Evolutionary conservation across 139 green algal genomes (phyloP).

Genomic region (Micromonas pusilla): DNA sequence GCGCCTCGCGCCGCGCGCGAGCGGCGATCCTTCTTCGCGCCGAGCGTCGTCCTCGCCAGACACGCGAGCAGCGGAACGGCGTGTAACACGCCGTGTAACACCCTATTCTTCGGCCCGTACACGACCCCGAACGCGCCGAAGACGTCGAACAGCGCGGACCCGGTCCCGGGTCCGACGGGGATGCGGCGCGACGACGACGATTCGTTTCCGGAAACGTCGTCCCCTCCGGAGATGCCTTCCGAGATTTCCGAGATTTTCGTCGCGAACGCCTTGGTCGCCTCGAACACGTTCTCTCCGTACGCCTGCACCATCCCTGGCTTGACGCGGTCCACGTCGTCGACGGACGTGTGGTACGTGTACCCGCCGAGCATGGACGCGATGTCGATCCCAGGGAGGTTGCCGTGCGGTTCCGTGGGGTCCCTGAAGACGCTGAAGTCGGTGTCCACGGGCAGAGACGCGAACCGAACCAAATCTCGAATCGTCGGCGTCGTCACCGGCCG

Average conservation of each 20-base stretch:
- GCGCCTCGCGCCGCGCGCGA: no score
- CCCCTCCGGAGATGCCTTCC: no score
- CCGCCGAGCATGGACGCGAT: constrained; percentile 2
- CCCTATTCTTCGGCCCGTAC: no score
- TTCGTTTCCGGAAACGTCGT: no score
- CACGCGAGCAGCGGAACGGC: background rate
- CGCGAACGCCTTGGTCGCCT: background rate
- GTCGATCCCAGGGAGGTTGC: constrained; percentile 14
- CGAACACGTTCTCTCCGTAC: background rate
- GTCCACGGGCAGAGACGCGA: background rate
- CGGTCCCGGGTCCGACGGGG: background rate
- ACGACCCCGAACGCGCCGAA: background rate
- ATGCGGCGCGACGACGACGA: no score
- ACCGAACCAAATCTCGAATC: constrained; percentile 11
- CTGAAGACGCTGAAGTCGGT: constrained; percentile 25
- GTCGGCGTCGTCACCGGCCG: background rate
- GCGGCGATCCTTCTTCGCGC: no score
- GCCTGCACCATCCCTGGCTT: background rate
- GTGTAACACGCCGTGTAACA: background rate
- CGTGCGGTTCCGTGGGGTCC: background rate
- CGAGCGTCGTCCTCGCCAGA: no score
- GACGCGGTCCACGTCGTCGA: background rate
- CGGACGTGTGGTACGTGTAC: constrained; percentile 8
- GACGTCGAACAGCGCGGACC: background rate
- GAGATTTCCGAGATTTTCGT: no score